Percentiles rank a stretch among this genome's conserved stretches.
Evolutionary conservation across 1,284 basidiomycete genomes (phyloP).

Genomic region (Microbotryomycetes sp.): DNA sequence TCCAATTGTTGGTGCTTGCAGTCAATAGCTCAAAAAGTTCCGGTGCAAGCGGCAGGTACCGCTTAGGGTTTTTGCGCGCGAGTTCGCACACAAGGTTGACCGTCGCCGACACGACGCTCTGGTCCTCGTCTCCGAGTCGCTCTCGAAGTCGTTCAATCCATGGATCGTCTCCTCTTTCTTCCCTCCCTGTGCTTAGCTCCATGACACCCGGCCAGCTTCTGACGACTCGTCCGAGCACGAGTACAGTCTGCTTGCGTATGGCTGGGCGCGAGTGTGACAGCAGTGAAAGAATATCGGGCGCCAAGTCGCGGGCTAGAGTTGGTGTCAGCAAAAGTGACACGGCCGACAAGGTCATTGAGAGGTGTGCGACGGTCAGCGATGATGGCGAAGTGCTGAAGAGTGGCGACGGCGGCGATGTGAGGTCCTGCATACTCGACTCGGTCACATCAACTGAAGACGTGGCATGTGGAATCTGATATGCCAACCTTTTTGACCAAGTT

Average conservation of each 20-base stretch:
- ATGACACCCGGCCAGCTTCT: constrained; percentile 26
- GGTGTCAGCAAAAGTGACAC: constrained; percentile 80
- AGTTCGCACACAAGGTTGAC: constrained; percentile 94
- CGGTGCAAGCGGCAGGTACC: constrained; percentile 78
- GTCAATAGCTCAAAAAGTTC: constrained; percentile 92
- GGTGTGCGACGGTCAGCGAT: constrained; percentile 26
- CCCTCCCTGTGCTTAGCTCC: constrained; percentile 21
- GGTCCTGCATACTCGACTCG: constrained; percentile 53
- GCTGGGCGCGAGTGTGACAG: constrained; percentile 82
- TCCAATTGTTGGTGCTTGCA: constrained; percentile 96
- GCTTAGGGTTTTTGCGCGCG: constrained; percentile 64
- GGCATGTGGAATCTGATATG: constrained; percentile 3
- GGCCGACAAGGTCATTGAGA: constrained; percentile 58
- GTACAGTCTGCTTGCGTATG: constrained; percentile 31
- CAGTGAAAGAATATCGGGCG: constrained; percentile 77
- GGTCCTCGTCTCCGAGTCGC: constrained; percentile 76
- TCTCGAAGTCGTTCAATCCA: constrained; percentile 70
- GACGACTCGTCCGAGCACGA: constrained; percentile 31
- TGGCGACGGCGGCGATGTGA: constrained; percentile 58
- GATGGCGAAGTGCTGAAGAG: constrained; percentile 62
- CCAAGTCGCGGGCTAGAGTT: constrained; percentile 80
- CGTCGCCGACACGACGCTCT: constrained; percentile 80
- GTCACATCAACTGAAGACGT: constrained; percentile 1
- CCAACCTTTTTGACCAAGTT: constrained; percentile 92
- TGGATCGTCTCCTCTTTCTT: constrained; percentile 29